phyloP scores from a whole-genome alignment of 78 protist genomes.

The Emiliania huxleyi region DNA sequence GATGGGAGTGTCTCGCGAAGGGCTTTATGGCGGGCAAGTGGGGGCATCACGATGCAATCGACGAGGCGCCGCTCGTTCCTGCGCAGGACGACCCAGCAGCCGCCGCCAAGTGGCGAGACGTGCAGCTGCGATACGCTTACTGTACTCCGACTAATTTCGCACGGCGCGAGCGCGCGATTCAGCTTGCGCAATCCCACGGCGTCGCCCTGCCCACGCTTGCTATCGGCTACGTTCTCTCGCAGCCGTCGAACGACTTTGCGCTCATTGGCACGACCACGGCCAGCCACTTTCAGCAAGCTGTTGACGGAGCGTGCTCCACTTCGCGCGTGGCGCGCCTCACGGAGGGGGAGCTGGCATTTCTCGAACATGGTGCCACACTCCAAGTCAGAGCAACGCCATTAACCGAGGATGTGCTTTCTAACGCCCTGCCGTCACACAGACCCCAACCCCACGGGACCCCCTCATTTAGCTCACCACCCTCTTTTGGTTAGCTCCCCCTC shows the following conservation, averaged over 20 bases:
- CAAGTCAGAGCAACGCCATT: too few species aligned
- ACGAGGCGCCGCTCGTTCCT: too few species aligned
- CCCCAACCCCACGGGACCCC: too few species aligned
- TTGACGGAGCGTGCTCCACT: neutral
- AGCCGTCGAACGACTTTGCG: neutral
- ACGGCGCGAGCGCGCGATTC: neutral
- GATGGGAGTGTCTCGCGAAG: constrained; percentile 34
- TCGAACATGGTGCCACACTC: neutral
- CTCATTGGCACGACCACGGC: neutral
- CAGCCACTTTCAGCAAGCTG: neutral
- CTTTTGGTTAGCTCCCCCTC: too few species aligned
- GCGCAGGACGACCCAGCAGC: too few species aligned
- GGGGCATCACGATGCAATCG: too few species aligned
- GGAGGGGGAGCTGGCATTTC: neutral
- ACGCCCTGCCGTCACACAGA: too few species aligned
- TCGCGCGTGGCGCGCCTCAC: neutral
- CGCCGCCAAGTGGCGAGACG: neutral
- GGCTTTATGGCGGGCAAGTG: neutral
- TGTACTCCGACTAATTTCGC: neutral
- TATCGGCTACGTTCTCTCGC: constrained; percentile 12
- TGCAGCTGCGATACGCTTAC: neutral
- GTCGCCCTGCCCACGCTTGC: neutral
- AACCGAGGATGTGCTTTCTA: too few species aligned
- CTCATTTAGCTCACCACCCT: too few species aligned
- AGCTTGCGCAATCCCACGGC: neutral